Conservation (phyloP, 2,329 filamentous ascomycete genomes). For the Pestalotiopsis sp. region DNA sequence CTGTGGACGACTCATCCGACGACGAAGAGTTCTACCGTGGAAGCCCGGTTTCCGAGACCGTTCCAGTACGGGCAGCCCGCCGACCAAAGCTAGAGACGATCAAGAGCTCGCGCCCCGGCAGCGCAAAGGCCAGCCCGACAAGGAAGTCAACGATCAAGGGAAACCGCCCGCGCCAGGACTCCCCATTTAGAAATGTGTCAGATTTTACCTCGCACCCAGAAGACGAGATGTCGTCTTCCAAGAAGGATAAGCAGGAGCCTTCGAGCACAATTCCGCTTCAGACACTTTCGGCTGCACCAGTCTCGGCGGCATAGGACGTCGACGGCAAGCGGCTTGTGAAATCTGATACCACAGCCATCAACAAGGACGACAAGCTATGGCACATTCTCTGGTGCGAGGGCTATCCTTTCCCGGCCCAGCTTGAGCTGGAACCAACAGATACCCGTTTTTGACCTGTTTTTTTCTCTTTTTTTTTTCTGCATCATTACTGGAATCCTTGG, state of each 20-base stretch:
- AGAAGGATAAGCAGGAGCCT: not conserved
- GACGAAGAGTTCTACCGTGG: constrained; percentile 22
- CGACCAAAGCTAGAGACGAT: constrained; percentile 26
- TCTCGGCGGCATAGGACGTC: not conserved
- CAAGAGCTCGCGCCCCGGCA: constrained; percentile 21
- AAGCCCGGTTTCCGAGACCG: constrained; percentile 24
- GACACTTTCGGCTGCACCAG: not conserved
- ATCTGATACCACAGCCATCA: not conserved
- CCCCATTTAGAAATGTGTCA: constrained; percentile 11
- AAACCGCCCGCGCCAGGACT: not conserved
- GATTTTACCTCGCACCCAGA: constrained; percentile 6
- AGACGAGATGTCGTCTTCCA: not conserved
- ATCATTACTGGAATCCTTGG: not conserved
- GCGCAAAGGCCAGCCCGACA: not conserved
- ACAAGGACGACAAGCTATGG: not conserved
- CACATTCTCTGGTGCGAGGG: not conserved
- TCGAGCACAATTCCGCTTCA: not conserved
- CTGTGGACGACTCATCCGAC: constrained; percentile 21
- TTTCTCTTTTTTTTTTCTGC: not conserved
- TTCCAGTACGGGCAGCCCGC: constrained; percentile 19
- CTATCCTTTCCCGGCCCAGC: not conserved
- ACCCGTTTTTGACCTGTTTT: not conserved
- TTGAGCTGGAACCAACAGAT: not conserved
- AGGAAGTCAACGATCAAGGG: not conserved
- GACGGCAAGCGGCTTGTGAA: not conserved